These are phyloP conservation scores for Ogataea kodamae DNA, from an alignment of 805 yeast genomes.

Conservation along the genomic window DNA sequence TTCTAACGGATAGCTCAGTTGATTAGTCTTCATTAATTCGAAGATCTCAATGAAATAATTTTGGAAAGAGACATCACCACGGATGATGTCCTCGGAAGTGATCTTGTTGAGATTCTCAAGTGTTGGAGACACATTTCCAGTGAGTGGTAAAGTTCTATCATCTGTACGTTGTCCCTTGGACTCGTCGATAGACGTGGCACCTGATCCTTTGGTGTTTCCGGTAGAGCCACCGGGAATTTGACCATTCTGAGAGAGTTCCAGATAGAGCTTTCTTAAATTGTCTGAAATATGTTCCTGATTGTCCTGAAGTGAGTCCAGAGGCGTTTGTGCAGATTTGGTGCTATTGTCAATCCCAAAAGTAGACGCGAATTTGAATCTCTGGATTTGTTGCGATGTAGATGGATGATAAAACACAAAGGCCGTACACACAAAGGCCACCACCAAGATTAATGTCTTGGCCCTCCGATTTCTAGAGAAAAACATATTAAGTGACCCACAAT, in stretches of 20 bases:
- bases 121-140: conserved; percentile 26
- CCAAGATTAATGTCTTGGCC: conserved; percentile 19
- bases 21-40: conserved; percentile 29
- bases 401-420: conserved; percentile 10
- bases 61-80: conserved; percentile 34
- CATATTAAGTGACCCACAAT: conserved; percentile 8
- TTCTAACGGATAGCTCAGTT: conserved; percentile 30
- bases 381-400: conserved; percentile 7
- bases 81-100: conserved; percentile 27
- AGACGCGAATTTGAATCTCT: conserved; percentile 3
- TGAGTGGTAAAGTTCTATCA: conserved; percentile 30
- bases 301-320: no score
- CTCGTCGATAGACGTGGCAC: conserved; percentile 22
- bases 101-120: conserved; percentile 28
- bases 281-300: no score
- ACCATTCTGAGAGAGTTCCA: conserved; percentile 21
- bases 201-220: conserved; percentile 26
- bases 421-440: conserved; percentile 12
- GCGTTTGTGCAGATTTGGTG: no score
- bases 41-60: conserved; percentile 32
- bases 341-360: no score
- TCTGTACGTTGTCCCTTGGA: conserved; percentile 25
- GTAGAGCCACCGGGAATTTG: conserved; percentile 26
- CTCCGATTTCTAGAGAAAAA: conserved; percentile 21
- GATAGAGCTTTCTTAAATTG: conserved; percentile 24